Conservation (phyloP, 495 filamentous ascomycete species). For the Darksidea phi region DNA sequence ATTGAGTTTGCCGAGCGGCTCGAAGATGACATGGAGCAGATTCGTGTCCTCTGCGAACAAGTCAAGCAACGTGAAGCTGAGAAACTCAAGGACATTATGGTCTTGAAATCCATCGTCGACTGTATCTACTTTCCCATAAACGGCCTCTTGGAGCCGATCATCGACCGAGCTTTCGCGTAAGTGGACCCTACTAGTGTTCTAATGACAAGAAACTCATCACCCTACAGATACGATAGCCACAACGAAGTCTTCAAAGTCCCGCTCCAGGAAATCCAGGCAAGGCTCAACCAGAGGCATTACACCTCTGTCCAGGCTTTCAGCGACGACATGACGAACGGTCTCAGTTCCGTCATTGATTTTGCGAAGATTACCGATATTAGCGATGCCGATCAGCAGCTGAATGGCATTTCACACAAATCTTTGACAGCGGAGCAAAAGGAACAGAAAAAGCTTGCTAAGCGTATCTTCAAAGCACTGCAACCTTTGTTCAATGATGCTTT, state of each 20-base stretch:
- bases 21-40: slow-evolving; percentile 68
- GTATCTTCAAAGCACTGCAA: slow-evolving; percentile 79
- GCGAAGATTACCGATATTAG: slow-evolving; percentile 53
- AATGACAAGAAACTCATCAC: neutral
- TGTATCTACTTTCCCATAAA: slow-evolving; percentile 86
- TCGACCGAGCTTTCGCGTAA: slow-evolving; percentile 71
- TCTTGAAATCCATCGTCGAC: slow-evolving; percentile 75
- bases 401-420: slow-evolving; percentile 47
- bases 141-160: slow-evolving; percentile 71
- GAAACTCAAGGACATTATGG: slow-evolving; percentile 72
- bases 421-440: slow-evolving; percentile 65
- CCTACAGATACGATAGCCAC: slow-evolving; percentile 70
- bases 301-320: slow-evolving; percentile 72
- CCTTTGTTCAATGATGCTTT: slow-evolving; percentile 72
- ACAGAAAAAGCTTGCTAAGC: slow-evolving; percentile 69
- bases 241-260: slow-evolving; percentile 62
- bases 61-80: slow-evolving; percentile 69
- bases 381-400: slow-evolving; percentile 54
- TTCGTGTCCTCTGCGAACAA: slow-evolving; percentile 65
- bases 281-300: slow-evolving; percentile 69
- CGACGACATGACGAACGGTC: slow-evolving; percentile 66
- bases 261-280: slow-evolving; percentile 60
- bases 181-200: slow-evolving; percentile 11
- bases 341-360: slow-evolving; percentile 65
- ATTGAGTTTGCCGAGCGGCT: slow-evolving; percentile 83